A percentile compares a stretch with the other conserved stretches of the same genome.
Conservation (phyloP, 345 rosid genomes). For the Fremontodendron californicum region DNA sequence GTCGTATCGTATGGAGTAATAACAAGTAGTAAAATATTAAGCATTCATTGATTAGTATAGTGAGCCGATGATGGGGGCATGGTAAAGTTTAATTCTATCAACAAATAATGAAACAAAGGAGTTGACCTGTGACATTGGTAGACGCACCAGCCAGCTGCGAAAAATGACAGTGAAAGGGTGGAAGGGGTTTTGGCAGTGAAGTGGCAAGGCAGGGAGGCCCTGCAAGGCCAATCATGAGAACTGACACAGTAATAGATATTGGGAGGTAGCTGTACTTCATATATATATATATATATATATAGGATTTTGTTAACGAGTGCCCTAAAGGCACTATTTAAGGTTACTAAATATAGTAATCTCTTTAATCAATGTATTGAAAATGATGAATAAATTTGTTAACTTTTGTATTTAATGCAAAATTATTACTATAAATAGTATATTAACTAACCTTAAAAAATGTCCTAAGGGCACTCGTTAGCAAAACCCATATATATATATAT, state of each 20-base stretch:
- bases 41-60: neutral
- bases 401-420: too few relatives aligned
- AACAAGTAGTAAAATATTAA: too few relatives aligned
- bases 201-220: neutral
- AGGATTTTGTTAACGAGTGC: too few relatives aligned
- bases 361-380: too few relatives aligned
- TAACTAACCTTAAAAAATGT: too few relatives aligned
- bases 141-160: neutral
- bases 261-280: slow-evolving; percentile 9
- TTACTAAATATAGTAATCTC: too few relatives aligned
- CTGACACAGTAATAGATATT: slow-evolving; percentile 1
- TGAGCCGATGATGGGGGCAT: neutral
- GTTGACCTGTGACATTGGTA: neutral
- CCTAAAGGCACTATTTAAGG: too few relatives aligned
- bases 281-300: neutral
- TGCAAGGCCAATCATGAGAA: slow-evolving; percentile 5
- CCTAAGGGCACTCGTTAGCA: too few relatives aligned
- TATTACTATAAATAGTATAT: too few relatives aligned
- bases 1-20: too few relatives aligned
- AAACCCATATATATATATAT: neutral
- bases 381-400: too few relatives aligned
- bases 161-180: neutral
- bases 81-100: neutral
- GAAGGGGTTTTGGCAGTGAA: neutral
- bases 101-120: neutral